These are phyloP conservation scores for Penicillium robsamsonii DNA, from an alignment of 495 filamentous ascomycete genomes.

Conservation along the genomic window DNA sequence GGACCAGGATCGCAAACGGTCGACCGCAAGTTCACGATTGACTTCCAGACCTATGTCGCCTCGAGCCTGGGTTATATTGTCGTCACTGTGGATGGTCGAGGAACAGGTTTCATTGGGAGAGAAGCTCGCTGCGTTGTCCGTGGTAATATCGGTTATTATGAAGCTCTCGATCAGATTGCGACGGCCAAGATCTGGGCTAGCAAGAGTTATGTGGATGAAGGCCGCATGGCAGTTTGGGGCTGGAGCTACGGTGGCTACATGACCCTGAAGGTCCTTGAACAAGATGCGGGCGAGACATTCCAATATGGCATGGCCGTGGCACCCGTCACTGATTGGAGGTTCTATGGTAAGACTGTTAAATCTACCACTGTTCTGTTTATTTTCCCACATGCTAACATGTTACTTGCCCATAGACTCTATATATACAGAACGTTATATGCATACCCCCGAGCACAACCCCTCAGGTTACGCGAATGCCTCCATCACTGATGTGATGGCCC, in stretches of 20 bases:
- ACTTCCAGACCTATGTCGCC: constrained; percentile 89
- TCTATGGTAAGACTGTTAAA: constrained; percentile 58
- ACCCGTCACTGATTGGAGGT: constrained; percentile 95
- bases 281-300: constrained; percentile 86
- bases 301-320: constrained; percentile 97
- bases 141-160: constrained; percentile 79
- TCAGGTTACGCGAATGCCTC: constrained; percentile 72
- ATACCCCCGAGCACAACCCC: constrained; percentile 78
- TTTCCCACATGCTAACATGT: neutral
- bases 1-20: constrained; percentile 89
- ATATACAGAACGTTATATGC: constrained; percentile 96
- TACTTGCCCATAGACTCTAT: constrained; percentile 62
- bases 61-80: constrained; percentile 89
- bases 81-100: constrained; percentile 90
- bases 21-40: constrained; percentile 73
- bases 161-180: constrained; percentile 87
- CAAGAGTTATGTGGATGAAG: constrained; percentile 80
- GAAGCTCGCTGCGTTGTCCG: constrained; percentile 77
- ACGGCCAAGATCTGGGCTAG: constrained; percentile 81
- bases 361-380: neutral
- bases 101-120: constrained; percentile 88
- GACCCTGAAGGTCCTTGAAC: constrained; percentile 93
- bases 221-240: constrained; percentile 90
- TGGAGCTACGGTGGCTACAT: constrained; percentile 98
- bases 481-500: constrained; percentile 66